phyloP scores from a whole-genome alignment of 441 rosid species.

The Pelargonium exstipulatum region DNA sequence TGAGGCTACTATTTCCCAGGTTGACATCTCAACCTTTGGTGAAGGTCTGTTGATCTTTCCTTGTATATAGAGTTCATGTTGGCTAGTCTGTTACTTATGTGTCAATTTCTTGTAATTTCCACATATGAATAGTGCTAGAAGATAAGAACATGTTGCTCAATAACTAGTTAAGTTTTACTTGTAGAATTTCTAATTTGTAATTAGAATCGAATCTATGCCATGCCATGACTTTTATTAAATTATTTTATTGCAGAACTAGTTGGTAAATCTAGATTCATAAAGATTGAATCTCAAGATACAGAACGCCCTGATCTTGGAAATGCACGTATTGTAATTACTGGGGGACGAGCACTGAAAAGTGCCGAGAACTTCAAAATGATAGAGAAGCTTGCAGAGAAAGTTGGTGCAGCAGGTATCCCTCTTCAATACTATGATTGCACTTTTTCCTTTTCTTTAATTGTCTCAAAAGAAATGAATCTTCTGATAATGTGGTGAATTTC shows the following conservation, averaged over 20 bases:
- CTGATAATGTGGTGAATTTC: not conserved
- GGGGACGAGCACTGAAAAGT: conserved; percentile 83
- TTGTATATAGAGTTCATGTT: conserved; percentile 6
- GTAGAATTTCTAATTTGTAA: not conserved
- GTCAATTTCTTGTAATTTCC: conserved; percentile 11
- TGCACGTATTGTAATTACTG: conserved; percentile 78
- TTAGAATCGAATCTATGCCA: not conserved
- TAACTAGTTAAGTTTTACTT: conserved; percentile 1
- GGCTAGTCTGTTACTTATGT: conserved; percentile 12
- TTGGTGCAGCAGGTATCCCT: conserved; percentile 79
- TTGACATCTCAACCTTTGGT: conserved; percentile 75
- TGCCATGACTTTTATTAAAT: conserved; percentile 10
- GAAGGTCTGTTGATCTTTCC: conserved; percentile 54
- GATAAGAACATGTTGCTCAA: conserved; percentile 1
- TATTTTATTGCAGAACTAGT: conserved; percentile 40
- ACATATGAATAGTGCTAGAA: conserved; percentile 1
- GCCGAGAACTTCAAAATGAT: conserved; percentile 87
- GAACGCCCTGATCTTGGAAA: conserved; percentile 95
- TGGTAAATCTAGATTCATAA: conserved; percentile 60
- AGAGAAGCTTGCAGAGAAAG: conserved; percentile 90
- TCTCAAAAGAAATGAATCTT: not conserved
- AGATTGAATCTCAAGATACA: conserved; percentile 58
- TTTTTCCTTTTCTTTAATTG: not conserved
- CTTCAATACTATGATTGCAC: conserved; percentile 1
- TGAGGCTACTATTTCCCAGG: conserved; percentile 67